phyloP scores from a whole-genome alignment of 2,329 filamentous ascomycete species.

The Xylariaceae sp. region DNA sequence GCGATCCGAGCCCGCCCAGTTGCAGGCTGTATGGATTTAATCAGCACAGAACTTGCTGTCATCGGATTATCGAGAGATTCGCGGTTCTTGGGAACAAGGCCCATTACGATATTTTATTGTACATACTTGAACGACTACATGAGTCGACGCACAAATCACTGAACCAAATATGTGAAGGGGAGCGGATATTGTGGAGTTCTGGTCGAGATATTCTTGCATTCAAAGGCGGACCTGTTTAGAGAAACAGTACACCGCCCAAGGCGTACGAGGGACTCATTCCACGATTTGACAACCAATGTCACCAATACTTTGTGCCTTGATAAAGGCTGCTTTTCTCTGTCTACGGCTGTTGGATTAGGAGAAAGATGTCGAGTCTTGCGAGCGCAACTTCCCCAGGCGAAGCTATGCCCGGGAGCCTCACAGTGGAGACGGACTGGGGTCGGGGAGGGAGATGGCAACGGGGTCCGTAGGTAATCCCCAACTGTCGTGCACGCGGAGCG shows the following conservation, averaged over 20 bases:
- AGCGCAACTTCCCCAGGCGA: too few relatives aligned
- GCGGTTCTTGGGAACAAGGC: constrained; percentile 15
- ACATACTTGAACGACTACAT: constrained; percentile 40
- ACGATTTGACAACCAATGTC: constrained; percentile 2
- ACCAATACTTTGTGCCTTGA: background rate
- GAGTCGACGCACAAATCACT: constrained; percentile 24
- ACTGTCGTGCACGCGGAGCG: too few relatives aligned
- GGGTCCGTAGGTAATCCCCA: too few relatives aligned
- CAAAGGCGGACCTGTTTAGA: constrained; percentile 7
- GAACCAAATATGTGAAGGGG: constrained; percentile 10
- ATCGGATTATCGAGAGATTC: constrained; percentile 9
- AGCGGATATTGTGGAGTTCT: constrained; percentile 22
- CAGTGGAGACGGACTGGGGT: too few relatives aligned
- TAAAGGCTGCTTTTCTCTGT: constrained; percentile 20
- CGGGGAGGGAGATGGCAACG: too few relatives aligned
- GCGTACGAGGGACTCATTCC: constrained; percentile 13
- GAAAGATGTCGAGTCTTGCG: too few relatives aligned
- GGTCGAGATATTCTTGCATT: constrained; percentile 6
- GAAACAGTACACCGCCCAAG: background rate
- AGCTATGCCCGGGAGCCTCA: too few relatives aligned
- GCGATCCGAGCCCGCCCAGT: constrained; percentile 42
- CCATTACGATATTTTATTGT: constrained; percentile 40
- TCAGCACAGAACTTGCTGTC: background rate
- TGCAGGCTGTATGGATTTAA: constrained; percentile 57
- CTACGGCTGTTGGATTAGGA: too few relatives aligned